A percentile compares a stretch with the other conserved stretches of the same genome.
These are phyloP conservation scores for Rhytidiadelphus loreus DNA, from an alignment of 225 moss, liverwort and hornwort species.

Conservation along the genomic window DNA sequence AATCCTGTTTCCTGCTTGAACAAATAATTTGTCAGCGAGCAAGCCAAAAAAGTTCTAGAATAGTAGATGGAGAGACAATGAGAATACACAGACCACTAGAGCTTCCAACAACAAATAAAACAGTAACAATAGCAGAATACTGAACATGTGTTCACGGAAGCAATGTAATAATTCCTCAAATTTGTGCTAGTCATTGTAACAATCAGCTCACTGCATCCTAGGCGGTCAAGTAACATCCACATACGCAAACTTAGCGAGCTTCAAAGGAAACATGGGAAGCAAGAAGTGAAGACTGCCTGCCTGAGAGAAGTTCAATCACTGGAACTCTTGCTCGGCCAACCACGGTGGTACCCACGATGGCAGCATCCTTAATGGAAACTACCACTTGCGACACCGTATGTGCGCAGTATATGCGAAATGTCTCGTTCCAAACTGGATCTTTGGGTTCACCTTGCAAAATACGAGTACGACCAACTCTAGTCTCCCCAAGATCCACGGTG, in stretches of 20 bases:
- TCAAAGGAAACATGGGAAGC: not conserved
- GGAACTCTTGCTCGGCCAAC: constrained; percentile 35
- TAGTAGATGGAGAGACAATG: not conserved
- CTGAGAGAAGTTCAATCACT: constrained; percentile 36
- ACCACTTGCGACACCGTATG: constrained; percentile 35
- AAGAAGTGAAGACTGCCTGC: constrained; percentile 2
- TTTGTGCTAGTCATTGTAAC: not conserved
- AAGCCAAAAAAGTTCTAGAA: not conserved
- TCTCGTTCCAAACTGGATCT: constrained; percentile 51
- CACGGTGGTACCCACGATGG: constrained; percentile 40
- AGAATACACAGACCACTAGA: not conserved
- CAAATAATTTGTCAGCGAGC: not conserved
- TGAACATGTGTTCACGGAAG: not conserved
- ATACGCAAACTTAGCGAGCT: not conserved
- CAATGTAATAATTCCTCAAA: not conserved
- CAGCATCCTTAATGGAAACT: constrained; percentile 53
- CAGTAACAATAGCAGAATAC: not conserved
- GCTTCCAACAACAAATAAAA: not conserved
- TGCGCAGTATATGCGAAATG: constrained; percentile 42
- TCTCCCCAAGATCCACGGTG: constrained; percentile 43
- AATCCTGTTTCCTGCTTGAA: constrained; percentile 12
- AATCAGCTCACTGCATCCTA: not conserved
- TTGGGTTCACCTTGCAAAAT: constrained; percentile 35
- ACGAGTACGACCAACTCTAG: constrained; percentile 53
- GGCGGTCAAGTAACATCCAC: not conserved